Conservation (phyloP, 768 basidiomycete genomes). For the Hypholoma sublateritium region DNA sequence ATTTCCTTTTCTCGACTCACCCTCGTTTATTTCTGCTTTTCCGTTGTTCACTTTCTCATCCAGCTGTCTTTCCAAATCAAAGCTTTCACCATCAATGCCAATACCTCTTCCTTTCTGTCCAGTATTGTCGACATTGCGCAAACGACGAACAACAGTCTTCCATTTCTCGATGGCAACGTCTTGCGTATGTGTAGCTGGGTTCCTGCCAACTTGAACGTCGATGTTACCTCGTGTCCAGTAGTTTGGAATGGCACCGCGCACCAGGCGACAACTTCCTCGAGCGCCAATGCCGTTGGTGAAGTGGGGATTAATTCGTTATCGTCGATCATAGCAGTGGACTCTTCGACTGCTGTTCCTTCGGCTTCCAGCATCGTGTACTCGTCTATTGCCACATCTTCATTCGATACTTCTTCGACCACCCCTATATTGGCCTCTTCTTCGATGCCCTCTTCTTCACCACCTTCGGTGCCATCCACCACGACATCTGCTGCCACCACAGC, state of each 20-base stretch:
- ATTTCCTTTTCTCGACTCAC: conserved; percentile 70
- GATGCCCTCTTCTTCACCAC: background rate
- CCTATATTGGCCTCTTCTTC: background rate
- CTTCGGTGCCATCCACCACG: background rate
- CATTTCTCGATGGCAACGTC: conserved; percentile 44
- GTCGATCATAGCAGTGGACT: background rate
- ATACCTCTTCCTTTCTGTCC: conserved; percentile 53
- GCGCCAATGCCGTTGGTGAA: background rate
- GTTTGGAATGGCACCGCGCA: conserved; percentile 50
- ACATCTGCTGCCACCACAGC: background rate
- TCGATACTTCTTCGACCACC: background rate
- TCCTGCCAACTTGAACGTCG: conserved; percentile 39
- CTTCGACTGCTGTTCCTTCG: background rate
- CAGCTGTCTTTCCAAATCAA: conserved; percentile 70
- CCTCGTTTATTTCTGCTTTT: conserved; percentile 64
- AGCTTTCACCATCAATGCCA: conserved; percentile 63
- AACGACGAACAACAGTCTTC: conserved; percentile 47
- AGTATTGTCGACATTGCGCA: conserved; percentile 50
- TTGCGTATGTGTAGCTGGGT: conserved; percentile 61
- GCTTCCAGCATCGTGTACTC: conserved; percentile 1
- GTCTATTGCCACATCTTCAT: background rate
- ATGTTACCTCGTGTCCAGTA: conserved; percentile 43
- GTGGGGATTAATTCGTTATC: background rate
- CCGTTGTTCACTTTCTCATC: conserved; percentile 61
- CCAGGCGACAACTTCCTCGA: conserved; percentile 6